These are phyloP conservation scores for Cerioporus squamosus DNA, from an alignment of 1,284 basidiomycete species.

Conservation along the genomic window DNA sequence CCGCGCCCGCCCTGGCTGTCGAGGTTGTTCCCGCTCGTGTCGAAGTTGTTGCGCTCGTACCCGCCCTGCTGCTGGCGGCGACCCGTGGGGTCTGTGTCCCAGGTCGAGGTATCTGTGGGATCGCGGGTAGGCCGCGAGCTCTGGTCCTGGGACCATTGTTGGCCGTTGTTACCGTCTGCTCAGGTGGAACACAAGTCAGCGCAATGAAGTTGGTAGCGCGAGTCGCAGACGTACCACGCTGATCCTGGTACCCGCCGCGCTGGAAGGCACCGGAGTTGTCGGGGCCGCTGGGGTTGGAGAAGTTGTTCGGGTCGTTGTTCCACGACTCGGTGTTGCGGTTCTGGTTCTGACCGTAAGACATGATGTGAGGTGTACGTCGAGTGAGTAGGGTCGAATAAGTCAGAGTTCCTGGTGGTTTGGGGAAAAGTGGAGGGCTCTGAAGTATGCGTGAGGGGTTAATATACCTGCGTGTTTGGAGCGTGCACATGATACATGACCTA, in stretches of 20 bases:
- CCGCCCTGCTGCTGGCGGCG: conserved; percentile 5
- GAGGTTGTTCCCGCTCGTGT: background rate
- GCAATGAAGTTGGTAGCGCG: background rate
- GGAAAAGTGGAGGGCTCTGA: too few relatives aligned
- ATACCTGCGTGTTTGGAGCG: background rate
- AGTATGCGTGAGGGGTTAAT: too few relatives aligned
- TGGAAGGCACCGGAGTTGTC: background rate
- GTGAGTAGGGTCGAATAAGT: background rate
- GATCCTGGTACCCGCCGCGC: background rate
- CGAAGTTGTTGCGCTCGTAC: conserved; percentile 4
- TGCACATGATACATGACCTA: background rate
- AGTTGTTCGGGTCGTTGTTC: conserved; percentile 29
- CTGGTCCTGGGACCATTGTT: background rate
- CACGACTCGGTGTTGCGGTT: conserved; percentile 22
- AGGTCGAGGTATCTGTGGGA: conserved; percentile 15
- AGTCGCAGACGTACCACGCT: background rate
- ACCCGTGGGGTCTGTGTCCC: background rate
- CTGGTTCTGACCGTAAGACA: conserved; percentile 20
- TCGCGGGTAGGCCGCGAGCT: conserved; percentile 13
- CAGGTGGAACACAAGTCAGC: background rate
- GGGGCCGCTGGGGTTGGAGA: conserved; percentile 19
- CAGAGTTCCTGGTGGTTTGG: too few relatives aligned
- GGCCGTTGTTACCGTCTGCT: background rate
- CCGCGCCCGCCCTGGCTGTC: too few relatives aligned
- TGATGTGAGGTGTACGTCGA: conserved; percentile 10